phyloP scores from a whole-genome alignment of 495 filamentous ascomycete genomes.

The Neurospora sp. region DNA sequence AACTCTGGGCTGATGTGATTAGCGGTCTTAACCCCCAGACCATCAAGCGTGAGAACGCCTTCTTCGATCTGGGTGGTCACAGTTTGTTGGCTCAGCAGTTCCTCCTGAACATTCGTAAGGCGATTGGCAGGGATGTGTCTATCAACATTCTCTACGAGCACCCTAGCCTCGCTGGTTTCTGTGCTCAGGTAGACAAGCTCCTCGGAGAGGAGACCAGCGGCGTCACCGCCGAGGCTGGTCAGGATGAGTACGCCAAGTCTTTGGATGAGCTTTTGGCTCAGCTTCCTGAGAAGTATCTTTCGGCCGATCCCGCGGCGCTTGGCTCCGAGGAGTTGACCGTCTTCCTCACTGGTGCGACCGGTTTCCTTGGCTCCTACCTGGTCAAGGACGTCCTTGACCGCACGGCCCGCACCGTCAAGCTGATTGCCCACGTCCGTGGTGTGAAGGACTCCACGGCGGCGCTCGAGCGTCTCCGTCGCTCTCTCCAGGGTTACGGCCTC shows the following conservation, averaged over 20 bases:
- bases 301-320: constrained; percentile 22
- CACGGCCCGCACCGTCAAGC: constrained; percentile 43
- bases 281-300: constrained; percentile 28
- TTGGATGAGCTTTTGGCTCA: constrained; percentile 36
- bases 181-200: constrained; percentile 61
- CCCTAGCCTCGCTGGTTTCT: constrained; percentile 64
- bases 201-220: constrained; percentile 23
- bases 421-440: constrained; percentile 69
- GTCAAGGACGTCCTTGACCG: constrained; percentile 63
- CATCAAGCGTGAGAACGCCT: constrained; percentile 55
- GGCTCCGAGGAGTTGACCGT: constrained; percentile 42
- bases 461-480: constrained; percentile 40
- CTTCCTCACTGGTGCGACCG: constrained; percentile 85
- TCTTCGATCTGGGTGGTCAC: constrained; percentile 87
- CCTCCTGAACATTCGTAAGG: constrained; percentile 55
- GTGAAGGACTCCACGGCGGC: constrained; percentile 42
- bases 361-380: constrained; percentile 80
- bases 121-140: constrained; percentile 53
- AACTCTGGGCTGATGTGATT: constrained; percentile 37
- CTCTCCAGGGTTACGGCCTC: constrained; percentile 63
- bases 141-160: constrained; percentile 70
- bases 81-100: constrained; percentile 81
- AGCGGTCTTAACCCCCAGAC: constrained; percentile 47
- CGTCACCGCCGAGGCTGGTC: constrained; percentile 43
- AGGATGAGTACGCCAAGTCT: constrained; percentile 56